phyloP scores from a whole-genome alignment of 2,329 filamentous ascomycete species.

The Alternaria consortialis region DNA sequence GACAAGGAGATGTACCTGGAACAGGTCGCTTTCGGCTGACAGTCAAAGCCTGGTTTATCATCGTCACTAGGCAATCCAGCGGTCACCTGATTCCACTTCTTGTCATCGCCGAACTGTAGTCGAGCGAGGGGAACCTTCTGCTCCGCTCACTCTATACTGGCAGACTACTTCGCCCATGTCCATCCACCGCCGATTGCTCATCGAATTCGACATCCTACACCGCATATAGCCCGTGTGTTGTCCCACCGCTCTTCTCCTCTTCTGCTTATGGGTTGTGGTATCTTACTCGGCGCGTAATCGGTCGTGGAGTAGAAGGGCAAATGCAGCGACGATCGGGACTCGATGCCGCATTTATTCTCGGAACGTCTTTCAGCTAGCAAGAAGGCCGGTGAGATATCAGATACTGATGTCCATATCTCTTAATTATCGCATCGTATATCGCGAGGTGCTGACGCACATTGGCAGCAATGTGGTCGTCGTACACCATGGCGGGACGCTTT shows the following conservation, averaged over 20 bases:
- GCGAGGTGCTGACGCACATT: background rate
- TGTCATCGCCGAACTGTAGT: too few species aligned
- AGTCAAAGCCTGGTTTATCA: too few species aligned
- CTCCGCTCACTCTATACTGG: too few species aligned
- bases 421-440: background rate
- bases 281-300: background rate
- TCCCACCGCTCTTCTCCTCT: background rate
- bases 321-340: background rate
- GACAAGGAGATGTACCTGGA: too few species aligned
- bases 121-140: too few species aligned
- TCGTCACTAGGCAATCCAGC: too few species aligned
- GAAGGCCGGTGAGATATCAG: background rate
- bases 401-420: background rate
- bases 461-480: background rate
- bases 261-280: background rate
- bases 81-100: too few species aligned
- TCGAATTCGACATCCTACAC: too few species aligned
- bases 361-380: background rate
- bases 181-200: too few species aligned
- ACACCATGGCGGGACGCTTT: background rate
- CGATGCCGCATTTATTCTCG: background rate
- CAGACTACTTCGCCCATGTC: too few species aligned
- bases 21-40: too few species aligned
- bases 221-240: too few species aligned
- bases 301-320: background rate